Conservation (phyloP, 257 asterid species). For the Eucommia ulmoides region DNA sequence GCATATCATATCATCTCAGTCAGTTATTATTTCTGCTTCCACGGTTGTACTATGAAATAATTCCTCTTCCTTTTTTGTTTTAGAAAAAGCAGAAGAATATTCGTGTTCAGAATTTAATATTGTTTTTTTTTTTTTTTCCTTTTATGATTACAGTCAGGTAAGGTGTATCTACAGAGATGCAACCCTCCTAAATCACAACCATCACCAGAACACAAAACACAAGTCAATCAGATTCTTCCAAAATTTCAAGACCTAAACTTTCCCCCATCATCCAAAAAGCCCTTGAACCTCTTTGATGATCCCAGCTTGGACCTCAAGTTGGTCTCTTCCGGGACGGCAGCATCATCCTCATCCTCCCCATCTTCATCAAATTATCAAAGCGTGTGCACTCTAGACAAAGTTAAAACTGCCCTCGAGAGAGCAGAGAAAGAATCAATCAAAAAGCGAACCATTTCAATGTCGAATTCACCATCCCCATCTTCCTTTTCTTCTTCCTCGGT, state of each 20-base stretch:
- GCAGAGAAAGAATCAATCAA: neutral
- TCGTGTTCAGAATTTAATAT: neutral
- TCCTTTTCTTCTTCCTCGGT: neutral
- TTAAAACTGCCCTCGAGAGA: neutral
- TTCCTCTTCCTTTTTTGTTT: too few relatives aligned
- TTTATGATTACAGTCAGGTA: constrained; percentile 54
- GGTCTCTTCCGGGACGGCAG: constrained; percentile 22
- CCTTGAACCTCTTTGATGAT: constrained; percentile 35
- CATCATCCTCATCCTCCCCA: constrained; percentile 8
- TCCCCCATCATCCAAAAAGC: constrained; percentile 44
- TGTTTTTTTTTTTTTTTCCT: neutral
- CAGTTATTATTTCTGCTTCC: neutral
- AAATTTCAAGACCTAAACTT: constrained; percentile 74
- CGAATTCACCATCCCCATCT: neutral
- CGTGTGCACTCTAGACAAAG: neutral
- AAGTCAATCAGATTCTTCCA: constrained; percentile 6
- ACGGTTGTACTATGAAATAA: too few relatives aligned
- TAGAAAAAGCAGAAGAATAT: neutral
- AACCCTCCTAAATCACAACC: constrained; percentile 41
- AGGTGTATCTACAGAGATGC: constrained; percentile 61
- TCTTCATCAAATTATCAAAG: neutral
- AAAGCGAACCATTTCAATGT: neutral
- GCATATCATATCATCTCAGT: neutral
- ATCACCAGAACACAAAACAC: constrained; percentile 26
- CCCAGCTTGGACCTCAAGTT: constrained; percentile 46